These are phyloP conservation scores for Syzygium jambos DNA, from an alignment of 345 rosid genomes.

Conservation along the genomic window DNA sequence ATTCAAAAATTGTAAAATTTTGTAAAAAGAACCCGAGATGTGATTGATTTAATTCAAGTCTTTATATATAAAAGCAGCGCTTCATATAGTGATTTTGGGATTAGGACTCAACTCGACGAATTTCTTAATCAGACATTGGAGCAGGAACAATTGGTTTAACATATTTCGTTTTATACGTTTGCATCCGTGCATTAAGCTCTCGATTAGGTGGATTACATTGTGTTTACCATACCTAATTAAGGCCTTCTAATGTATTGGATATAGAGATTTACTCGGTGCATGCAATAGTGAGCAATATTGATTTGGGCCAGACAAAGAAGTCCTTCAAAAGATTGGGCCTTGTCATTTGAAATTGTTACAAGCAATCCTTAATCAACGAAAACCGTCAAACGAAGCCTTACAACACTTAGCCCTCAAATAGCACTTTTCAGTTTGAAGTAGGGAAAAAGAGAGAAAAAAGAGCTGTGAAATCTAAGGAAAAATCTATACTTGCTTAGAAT, in stretches of 20 bases:
- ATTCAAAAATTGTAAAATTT: not conserved
- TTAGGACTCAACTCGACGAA: not conserved
- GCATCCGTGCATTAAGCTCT: not conserved
- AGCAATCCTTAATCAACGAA: not conserved
- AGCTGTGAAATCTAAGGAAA: not conserved
- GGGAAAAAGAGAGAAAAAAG: not conserved
- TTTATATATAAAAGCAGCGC: not conserved
- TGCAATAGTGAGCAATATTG: not conserved
- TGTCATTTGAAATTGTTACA: not conserved
- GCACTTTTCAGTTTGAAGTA: not conserved
- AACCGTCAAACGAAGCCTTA: not conserved
- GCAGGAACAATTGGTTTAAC: not conserved
- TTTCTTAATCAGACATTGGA: not conserved
- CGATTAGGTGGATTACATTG: not conserved
- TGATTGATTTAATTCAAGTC: not conserved
- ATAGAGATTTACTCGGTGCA: not conserved
- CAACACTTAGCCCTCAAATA: not conserved
- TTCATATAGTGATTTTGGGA: rapidly evolving
- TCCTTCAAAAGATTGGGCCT: not conserved
- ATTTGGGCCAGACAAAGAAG: not conserved
- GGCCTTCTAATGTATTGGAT: not conserved
- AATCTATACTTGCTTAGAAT: not conserved
- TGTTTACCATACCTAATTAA: not conserved
- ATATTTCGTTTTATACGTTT: not conserved
- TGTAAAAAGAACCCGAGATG: rapidly evolving